A percentile compares a stretch with the other conserved stretches of the same genome.
Evolutionary conservation across 257 asterid genomes (phyloP).

Genomic region (Leptodermis oblonga): DNA sequence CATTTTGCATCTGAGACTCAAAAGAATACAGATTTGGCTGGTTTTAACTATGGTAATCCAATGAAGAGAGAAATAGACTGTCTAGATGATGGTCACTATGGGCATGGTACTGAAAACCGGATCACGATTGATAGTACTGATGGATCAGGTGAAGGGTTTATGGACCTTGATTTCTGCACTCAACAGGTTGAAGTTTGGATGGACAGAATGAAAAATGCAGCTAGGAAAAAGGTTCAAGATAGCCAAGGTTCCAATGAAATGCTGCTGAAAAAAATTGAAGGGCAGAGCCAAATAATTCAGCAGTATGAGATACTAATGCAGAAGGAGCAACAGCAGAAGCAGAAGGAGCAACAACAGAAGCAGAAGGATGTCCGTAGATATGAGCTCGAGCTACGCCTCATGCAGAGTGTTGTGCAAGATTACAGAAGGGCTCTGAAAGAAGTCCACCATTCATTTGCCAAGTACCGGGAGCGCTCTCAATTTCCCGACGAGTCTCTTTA

Average conservation of each 20-base stretch:
- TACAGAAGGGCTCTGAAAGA: conserved; percentile 9
- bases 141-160: background rate
- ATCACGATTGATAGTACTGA: background rate
- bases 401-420: background rate
- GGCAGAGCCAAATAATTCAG: background rate
- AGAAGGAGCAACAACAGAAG: background rate
- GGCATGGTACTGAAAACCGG: background rate
- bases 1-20: background rate
- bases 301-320: background rate
- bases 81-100: background rate
- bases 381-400: conserved; percentile 6
- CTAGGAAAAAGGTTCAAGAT: background rate
- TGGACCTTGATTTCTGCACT: conserved; percentile 10
- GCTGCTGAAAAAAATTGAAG: conserved; percentile 10
- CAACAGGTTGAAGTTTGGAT: conserved; percentile 8
- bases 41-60: background rate
- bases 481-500: conserved; percentile 13
- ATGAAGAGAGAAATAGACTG: background rate
- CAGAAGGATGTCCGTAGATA: background rate
- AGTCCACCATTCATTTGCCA: background rate
- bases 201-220: conserved; percentile 2
- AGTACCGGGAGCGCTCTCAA: conserved; percentile 6
- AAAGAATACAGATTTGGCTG: background rate
- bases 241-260: background rate
- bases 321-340: background rate